Evolutionary conservation across 2,329 filamentous ascomycete species (phyloP).

Genomic region (Geosmithia putterillii): DNA sequence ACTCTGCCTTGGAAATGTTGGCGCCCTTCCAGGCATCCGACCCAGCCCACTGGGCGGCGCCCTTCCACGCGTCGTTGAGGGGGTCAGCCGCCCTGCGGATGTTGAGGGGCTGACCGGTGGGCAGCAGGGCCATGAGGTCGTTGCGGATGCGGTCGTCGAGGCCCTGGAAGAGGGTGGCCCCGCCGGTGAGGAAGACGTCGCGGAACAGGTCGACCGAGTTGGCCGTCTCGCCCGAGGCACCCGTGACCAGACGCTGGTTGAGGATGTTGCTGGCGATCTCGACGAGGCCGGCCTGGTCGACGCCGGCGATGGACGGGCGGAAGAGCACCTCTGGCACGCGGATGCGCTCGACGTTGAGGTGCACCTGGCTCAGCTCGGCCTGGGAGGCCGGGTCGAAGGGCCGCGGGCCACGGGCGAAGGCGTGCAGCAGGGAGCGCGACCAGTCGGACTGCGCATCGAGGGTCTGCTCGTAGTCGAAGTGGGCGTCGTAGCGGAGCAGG

Average conservation of each 20-base stretch:
- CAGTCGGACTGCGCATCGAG: conserved; percentile 88
- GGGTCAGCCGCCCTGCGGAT: conserved; percentile 67
- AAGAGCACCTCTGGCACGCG: conserved; percentile 89
- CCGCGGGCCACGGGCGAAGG: conserved; percentile 77
- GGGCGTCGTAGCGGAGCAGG: conserved; percentile 72
- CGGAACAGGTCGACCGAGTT: conserved; percentile 47
- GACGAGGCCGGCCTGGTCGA: conserved; percentile 86
- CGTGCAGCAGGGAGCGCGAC: conserved; percentile 84
- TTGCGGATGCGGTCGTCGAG: conserved; percentile 72
- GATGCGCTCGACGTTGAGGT: conserved; percentile 94
- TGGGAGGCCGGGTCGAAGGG: conserved; percentile 74
- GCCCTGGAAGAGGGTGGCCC: conserved; percentile 72
- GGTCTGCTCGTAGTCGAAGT: conserved; percentile 86
- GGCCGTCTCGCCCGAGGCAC: conserved; percentile 28
- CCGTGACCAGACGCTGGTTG: conserved; percentile 61
- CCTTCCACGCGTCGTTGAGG: conserved; percentile 82
- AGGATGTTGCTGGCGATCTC: conserved; percentile 89
- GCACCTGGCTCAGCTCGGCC: conserved; percentile 72
- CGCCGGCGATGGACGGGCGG: conserved; percentile 78
- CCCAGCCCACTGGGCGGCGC: conserved; percentile 75
- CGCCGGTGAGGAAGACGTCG: conserved; percentile 91
- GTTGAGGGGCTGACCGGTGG: conserved; percentile 51
- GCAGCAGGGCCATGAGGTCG: conserved; percentile 62
- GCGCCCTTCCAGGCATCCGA: conserved; percentile 46
- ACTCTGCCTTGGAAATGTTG: conserved; percentile 70